A percentile compares a stretch with the other conserved stretches of the same genome.
Conservation (phyloP, 345 rosid genomes). For the Diplotaxis tenuifolia region DNA sequence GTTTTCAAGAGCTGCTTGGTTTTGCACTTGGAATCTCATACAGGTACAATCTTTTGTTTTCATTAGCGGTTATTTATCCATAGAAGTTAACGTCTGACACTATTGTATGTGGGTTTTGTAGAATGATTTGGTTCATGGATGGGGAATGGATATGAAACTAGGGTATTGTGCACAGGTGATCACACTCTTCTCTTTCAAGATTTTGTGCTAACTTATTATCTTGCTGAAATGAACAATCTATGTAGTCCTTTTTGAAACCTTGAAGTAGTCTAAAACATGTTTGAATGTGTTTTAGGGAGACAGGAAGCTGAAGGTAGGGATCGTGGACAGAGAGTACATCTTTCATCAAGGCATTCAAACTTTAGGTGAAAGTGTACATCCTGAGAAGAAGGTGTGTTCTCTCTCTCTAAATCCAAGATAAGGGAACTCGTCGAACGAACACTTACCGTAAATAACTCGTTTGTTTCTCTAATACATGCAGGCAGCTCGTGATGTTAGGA, state of each 20-base stretch:
- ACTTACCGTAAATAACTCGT: not conserved
- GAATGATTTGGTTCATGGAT: slow-evolving; percentile 98
- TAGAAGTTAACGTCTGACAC: not conserved
- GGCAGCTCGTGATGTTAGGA: not conserved
- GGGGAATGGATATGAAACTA: slow-evolving; percentile 99
- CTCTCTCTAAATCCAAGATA: not conserved
- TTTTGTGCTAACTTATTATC: not conserved
- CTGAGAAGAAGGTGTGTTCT: slow-evolving; percentile 48
- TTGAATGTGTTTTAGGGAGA: slow-evolving; percentile 60
- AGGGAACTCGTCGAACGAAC: not conserved
- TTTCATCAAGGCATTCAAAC: slow-evolving; percentile 89
- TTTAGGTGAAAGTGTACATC: slow-evolving; percentile 60
- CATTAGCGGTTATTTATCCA: not conserved
- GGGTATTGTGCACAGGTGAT: slow-evolving; percentile 97
- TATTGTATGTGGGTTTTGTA: slow-evolving; percentile 33
- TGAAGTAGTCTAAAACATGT: not conserved
- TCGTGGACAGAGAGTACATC: slow-evolving; percentile 82
- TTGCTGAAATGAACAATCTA: not conserved
- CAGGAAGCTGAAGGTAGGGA: slow-evolving; percentile 83
- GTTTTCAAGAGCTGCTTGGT: slow-evolving; percentile 97
- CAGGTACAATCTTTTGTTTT: slow-evolving; percentile 60
- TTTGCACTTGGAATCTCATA: slow-evolving; percentile 98
- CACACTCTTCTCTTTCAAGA: not conserved
- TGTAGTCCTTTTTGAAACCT: not conserved
- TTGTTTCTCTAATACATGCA: not conserved